phyloP scores from a whole-genome alignment of 495 filamentous ascomycete genomes.

The Podospora comata region DNA sequence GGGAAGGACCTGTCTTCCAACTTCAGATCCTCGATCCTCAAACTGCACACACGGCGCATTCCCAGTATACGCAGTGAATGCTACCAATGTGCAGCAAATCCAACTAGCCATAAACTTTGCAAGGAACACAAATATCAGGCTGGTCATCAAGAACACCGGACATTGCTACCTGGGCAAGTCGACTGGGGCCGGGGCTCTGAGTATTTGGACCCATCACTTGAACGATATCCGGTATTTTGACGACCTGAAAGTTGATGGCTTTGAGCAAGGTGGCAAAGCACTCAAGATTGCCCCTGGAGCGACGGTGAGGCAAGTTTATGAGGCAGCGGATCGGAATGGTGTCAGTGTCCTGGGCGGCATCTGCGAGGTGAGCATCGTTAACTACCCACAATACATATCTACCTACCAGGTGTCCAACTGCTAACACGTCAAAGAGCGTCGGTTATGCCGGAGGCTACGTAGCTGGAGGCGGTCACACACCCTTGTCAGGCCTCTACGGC shows the following conservation, averaged over 20 bases:
- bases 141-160: slow-evolving; percentile 65
- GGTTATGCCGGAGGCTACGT: slow-evolving; percentile 42
- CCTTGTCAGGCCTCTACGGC: slow-evolving; percentile 41
- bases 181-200: slow-evolving; percentile 45
- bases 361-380: slow-evolving; percentile 19
- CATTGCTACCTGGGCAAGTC: slow-evolving; percentile 61
- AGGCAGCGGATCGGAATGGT: slow-evolving; percentile 41
- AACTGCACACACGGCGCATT: slow-evolving; percentile 57
- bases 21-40: slow-evolving; percentile 28
- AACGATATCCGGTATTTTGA: slow-evolving; percentile 26
- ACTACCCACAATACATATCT: background rate
- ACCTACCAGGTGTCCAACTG: background rate
- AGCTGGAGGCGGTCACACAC: slow-evolving; percentile 43
- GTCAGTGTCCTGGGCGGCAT: slow-evolving; percentile 51
- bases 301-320: slow-evolving; percentile 50
- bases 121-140: slow-evolving; percentile 51
- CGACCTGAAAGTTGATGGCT: slow-evolving; percentile 26
- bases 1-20: slow-evolving; percentile 40
- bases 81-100: slow-evolving; percentile 51
- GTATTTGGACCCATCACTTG: slow-evolving; percentile 57
- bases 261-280: slow-evolving; percentile 41
- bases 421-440: slow-evolving; percentile 19
- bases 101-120: slow-evolving; percentile 60
- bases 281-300: slow-evolving; percentile 57
- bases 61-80: slow-evolving; percentile 59